A percentile compares a stretch with the other conserved stretches of the same genome.
Conservation (phyloP, 1,284 basidiomycete genomes). For the Prillingera fragicola region DNA sequence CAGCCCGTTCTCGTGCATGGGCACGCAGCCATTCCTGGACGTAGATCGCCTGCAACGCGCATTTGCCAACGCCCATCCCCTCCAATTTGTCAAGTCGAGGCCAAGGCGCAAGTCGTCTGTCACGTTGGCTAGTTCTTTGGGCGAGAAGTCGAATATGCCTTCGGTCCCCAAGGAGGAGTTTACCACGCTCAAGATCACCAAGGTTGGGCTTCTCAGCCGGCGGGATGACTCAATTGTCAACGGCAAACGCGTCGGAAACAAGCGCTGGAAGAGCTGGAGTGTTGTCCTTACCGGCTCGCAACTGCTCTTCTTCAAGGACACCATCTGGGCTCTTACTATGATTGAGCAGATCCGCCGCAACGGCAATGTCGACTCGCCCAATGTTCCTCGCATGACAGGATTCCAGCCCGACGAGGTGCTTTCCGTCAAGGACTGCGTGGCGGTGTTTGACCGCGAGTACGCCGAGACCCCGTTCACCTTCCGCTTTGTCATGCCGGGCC, state of each 20-base stretch:
- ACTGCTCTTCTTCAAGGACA: constrained; percentile 85
- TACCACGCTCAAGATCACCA: constrained; percentile 65
- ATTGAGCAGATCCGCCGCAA: constrained; percentile 52
- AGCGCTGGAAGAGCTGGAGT: constrained; percentile 85
- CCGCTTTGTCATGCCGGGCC: constrained; percentile 66
- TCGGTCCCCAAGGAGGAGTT: constrained; percentile 20
- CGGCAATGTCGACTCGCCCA: constrained; percentile 38
- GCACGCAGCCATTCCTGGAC: constrained; percentile 64
- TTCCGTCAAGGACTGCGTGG: constrained; percentile 70
- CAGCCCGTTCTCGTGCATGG: constrained; percentile 71
- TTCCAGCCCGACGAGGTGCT: constrained; percentile 84
- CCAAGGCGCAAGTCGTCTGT: constrained; percentile 20
- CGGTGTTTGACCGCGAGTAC: constrained; percentile 72
- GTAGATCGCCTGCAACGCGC: constrained; percentile 61
- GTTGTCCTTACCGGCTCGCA: constrained; percentile 85
- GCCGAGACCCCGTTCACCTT: constrained; percentile 70
- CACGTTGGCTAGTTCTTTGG: no score
- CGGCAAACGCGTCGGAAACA: constrained; percentile 65
- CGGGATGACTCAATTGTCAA: constrained; percentile 67
- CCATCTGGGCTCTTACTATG: constrained; percentile 60
- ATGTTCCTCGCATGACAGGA: constrained; percentile 53
- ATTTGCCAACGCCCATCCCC: constrained; percentile 66
- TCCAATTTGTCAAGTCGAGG: constrained; percentile 50
- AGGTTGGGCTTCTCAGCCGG: constrained; percentile 72
- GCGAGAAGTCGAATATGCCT: no score